Evolutionary conservation across 768 basidiomycete species (phyloP).

Genomic region (Cystobasidium onofrii): DNA sequence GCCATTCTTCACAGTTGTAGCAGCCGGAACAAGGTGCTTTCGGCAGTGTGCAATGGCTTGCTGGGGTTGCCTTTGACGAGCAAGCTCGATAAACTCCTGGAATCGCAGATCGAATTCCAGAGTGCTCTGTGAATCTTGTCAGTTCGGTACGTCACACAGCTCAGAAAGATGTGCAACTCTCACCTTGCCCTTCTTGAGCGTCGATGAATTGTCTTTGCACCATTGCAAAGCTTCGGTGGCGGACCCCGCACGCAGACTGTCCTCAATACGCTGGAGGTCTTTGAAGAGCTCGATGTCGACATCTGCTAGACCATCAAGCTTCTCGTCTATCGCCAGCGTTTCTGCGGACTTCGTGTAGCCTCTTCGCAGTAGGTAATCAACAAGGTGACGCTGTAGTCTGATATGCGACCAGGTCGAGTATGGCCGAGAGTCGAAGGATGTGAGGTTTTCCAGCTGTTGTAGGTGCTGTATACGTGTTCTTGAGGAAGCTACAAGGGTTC

Average conservation of each 20-base stretch:
- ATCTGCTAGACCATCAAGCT: conserved; percentile 56
- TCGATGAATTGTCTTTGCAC: conserved; percentile 93
- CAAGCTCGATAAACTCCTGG: conserved; percentile 92
- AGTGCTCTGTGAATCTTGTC: conserved; percentile 57
- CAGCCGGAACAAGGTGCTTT: conserved; percentile 67
- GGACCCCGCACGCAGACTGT: conserved; percentile 62
- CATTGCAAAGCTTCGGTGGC: conserved; percentile 84
- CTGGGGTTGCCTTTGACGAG: conserved; percentile 56
- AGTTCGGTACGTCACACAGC: too few relatives aligned
- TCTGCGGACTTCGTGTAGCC: conserved; percentile 70
- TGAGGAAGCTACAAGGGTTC: conserved; percentile 2
- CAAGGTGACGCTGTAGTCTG: conserved; percentile 76
- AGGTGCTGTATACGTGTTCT: conserved; percentile 47
- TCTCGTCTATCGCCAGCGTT: conserved; percentile 64
- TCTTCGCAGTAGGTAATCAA: conserved; percentile 80
- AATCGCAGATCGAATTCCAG: conserved; percentile 92
- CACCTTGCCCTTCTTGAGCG: conserved; percentile 83
- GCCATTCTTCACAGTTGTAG: conserved; percentile 1
- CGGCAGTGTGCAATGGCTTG: conserved; percentile 77
- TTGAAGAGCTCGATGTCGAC: conserved; percentile 78
- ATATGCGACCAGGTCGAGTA: conserved; percentile 70
- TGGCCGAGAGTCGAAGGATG: conserved; percentile 53
- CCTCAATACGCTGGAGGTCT: conserved; percentile 78
- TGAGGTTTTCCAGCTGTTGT: conserved; percentile 51
- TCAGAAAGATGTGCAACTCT: too few relatives aligned